Conservation (phyloP, 2,329 filamentous ascomycete species). For the Aotearoamyces nothofagi region DNA sequence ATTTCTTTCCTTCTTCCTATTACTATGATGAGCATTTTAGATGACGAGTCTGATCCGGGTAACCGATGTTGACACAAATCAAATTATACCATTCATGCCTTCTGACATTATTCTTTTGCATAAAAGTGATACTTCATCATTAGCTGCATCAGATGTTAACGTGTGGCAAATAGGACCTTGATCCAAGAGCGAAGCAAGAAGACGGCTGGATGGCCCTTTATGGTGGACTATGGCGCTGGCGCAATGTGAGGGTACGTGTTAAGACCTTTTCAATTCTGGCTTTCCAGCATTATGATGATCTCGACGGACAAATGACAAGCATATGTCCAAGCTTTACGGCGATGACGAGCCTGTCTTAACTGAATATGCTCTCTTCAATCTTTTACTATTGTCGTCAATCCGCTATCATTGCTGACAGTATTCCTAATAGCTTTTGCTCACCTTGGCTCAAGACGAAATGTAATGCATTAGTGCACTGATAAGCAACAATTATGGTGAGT, state of each 20-base stretch:
- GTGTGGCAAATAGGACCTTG: constrained; percentile 2
- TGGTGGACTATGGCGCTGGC: not conserved
- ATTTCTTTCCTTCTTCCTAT: too few relatives aligned
- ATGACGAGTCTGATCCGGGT: constrained; percentile 70
- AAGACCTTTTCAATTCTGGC: constrained; percentile 10
- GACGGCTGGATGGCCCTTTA: too few relatives aligned
- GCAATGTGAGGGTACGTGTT: constrained; percentile 6
- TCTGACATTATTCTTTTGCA: constrained; percentile 24
- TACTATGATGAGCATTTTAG: constrained; percentile 39
- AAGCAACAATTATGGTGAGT: not conserved
- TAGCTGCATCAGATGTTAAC: constrained; percentile 7
- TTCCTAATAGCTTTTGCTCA: constrained; percentile 3
- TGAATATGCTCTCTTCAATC: constrained; percentile 22
- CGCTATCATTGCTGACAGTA: constrained; percentile 1
- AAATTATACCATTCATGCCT: constrained; percentile 62
- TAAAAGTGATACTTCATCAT: constrained; percentile 1
- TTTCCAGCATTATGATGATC: constrained; percentile 55
- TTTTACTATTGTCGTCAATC: constrained; percentile 1
- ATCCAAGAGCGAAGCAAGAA: too few relatives aligned
- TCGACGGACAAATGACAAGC: constrained; percentile 79
- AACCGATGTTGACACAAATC: constrained; percentile 55
- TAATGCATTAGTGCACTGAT: constrained; percentile 8
- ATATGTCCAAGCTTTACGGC: constrained; percentile 78
- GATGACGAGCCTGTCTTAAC: constrained; percentile 36
- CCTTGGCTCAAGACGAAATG: constrained; percentile 6